Base-by-base conservation (phyloP, 2,329 filamentous ascomycete genomes). In the Fusarium metavorans region DNA sequence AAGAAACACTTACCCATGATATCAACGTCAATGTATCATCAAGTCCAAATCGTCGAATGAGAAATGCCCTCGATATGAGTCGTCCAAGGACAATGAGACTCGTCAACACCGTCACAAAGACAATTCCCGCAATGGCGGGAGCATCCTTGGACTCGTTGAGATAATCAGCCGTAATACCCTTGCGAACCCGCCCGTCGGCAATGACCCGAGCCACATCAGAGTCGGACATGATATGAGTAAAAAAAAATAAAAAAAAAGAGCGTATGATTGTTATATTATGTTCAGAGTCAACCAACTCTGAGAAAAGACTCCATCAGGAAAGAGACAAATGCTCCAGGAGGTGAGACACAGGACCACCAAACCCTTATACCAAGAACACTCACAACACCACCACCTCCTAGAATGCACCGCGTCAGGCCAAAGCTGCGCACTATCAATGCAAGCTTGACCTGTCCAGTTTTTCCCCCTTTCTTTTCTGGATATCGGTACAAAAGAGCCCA, bases 61-160 rank as follows among this genome's bases (percentile, higher is more conserved):
- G 72, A 16, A 83, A 80, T 8, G 78, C 70, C 48, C 85, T 78
- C 2, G 84, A 84, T 27, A 79, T 68, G 34, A 83, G 73, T 23
- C 84, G 79, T 9, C 79, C 75, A 2, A 81, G 66, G 20, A 85
- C 60, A 1, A 83, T 48, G 52, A n/a, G n/a, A n/a, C 77, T 77
- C 2, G 83, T 81, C 43, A 85, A 23, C 16, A 76, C 76, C 2
- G 81, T 78, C 34, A 86, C 80, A 59, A 84, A 76, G 20, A 84
- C 78, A 37, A 85, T 85, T 2, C 82, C 84, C 6, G 79, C 78
- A 70, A 86, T 83, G 7, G 85, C 80, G 1, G 82, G 72, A 8
- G 73, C 69, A 60, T 86, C 84, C 34, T 78, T 81, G 60, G 76
- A 81, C 72, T 85, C 75, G 64, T 81, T 79, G 48, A 86, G 79